Evolutionary conservation across 2,329 filamentous ascomycete genomes (phyloP).

Genomic region (Huntiella bhutanensis): DNA sequence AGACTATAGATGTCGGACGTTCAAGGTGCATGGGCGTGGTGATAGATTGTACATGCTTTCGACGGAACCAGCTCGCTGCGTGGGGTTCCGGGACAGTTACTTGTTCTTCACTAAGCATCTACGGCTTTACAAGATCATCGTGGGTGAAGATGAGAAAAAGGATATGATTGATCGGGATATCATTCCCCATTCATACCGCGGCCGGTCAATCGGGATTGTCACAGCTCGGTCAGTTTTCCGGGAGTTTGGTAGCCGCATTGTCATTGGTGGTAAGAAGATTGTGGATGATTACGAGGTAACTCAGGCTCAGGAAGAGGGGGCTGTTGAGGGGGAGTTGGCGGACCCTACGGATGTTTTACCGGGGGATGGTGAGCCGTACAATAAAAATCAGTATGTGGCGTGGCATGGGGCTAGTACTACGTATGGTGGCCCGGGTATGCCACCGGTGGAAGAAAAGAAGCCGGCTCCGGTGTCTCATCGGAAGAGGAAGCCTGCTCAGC

Average conservation of each 20-base stretch:
- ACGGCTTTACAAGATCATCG: constrained; percentile 92
- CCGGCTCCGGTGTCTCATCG: constrained; percentile 37
- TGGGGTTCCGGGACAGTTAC: constrained; percentile 94
- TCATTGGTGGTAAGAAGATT: constrained; percentile 75
- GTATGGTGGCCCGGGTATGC: constrained; percentile 76
- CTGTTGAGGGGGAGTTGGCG: constrained; percentile 72
- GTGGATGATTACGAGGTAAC: constrained; percentile 77
- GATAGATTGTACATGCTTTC: constrained; percentile 93
- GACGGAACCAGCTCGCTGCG: constrained; percentile 88
- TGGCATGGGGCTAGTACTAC: constrained; percentile 96
- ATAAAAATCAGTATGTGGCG: constrained; percentile 96
- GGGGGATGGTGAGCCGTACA: constrained; percentile 69
- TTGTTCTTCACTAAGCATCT: constrained; percentile 98
- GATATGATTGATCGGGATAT: constrained; percentile 91
- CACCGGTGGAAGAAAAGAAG: constrained; percentile 33
- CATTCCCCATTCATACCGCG: constrained; percentile 97
- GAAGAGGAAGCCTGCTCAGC: constrained; percentile 65
- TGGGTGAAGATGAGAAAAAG: constrained; percentile 90
- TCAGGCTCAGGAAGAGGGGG: constrained; percentile 55
- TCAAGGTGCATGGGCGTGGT: constrained; percentile 70
- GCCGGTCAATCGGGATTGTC: constrained; percentile 88
- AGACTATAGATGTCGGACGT: constrained; percentile 89
- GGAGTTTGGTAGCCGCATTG: constrained; percentile 85
- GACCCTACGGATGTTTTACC: constrained; percentile 65
- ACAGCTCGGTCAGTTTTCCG: constrained; percentile 92